These are phyloP conservation scores for Chlorophyllum brunneum DNA, from an alignment of 768 basidiomycete species.

Conservation along the genomic window DNA sequence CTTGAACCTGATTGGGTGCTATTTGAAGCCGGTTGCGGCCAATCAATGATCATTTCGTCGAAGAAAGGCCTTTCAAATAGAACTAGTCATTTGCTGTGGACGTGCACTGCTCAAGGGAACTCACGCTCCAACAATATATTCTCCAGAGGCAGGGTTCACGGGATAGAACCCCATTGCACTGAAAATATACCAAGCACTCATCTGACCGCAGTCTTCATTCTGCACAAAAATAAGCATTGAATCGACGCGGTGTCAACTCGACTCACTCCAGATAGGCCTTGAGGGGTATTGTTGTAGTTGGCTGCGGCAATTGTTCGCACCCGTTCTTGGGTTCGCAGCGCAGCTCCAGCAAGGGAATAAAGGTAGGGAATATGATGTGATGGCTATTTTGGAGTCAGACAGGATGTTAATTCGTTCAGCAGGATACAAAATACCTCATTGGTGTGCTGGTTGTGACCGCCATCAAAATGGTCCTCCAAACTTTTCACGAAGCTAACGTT, in stretches of 20 bases:
- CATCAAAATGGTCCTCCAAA: slow-evolving; percentile 51
- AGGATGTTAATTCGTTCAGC: background rate
- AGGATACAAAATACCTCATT: slow-evolving; percentile 55
- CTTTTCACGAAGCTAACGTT: slow-evolving; percentile 61
- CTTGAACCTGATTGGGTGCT: slow-evolving; percentile 13
- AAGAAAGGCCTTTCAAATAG: slow-evolving; percentile 39
- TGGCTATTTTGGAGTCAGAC: slow-evolving; percentile 38
- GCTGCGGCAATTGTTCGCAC: slow-evolving; percentile 57
- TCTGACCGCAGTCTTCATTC: slow-evolving; percentile 91
- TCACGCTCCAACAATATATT: slow-evolving; percentile 74
- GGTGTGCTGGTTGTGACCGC: slow-evolving; percentile 75
- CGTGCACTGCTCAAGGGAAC: slow-evolving; percentile 17
- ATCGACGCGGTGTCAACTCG: background rate
- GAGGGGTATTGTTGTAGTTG: slow-evolving; percentile 65
- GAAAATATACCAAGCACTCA: slow-evolving; percentile 88
- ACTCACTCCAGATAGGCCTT: slow-evolving; percentile 68
- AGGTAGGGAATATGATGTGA: slow-evolving; percentile 85
- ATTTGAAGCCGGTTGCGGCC: slow-evolving; percentile 37
- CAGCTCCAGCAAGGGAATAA: slow-evolving; percentile 66
- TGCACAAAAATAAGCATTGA: slow-evolving; percentile 21
- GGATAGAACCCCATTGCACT: slow-evolving; percentile 82
- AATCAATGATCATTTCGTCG: slow-evolving; percentile 47
- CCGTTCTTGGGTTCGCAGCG: slow-evolving; percentile 66
- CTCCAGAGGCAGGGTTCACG: slow-evolving; percentile 74
- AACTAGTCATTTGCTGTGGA: background rate